phyloP scores from a whole-genome alignment of 1,284 basidiomycete genomes.

The Thecaphora frezii region DNA sequence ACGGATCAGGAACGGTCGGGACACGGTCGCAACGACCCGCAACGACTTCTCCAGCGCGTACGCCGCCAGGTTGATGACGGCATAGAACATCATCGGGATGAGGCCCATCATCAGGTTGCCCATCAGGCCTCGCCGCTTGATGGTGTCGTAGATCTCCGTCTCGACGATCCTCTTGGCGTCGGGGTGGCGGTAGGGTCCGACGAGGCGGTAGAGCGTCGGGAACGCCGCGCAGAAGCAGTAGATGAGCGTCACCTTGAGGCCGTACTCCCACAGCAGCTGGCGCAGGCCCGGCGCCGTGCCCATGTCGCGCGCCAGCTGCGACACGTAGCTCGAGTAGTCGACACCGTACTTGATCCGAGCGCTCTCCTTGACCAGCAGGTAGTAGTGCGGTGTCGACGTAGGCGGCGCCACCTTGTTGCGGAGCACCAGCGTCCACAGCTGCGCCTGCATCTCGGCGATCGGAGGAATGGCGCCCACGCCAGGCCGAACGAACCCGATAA shows the following conservation, averaged over 20 bases:
- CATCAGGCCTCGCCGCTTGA: constrained; percentile 65
- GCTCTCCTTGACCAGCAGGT: constrained; percentile 65
- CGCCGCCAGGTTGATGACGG: constrained; percentile 59
- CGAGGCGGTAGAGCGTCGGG: constrained; percentile 68
- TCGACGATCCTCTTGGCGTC: constrained; percentile 61
- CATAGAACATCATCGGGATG: constrained; percentile 62
- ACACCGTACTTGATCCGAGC: constrained; percentile 69
- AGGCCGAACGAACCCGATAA: constrained; percentile 69
- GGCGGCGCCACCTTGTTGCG: constrained; percentile 63
- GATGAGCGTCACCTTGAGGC: constrained; percentile 65
- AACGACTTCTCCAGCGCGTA: constrained; percentile 47
- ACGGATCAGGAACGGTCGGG: constrained; percentile 5
- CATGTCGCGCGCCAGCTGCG: constrained; percentile 68
- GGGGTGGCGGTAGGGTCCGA: constrained; percentile 64
- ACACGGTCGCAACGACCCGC: constrained; percentile 4
- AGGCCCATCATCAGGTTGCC: constrained; percentile 68
- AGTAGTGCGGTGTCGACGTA: constrained; percentile 64
- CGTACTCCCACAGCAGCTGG: constrained; percentile 65
- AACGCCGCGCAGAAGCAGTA: constrained; percentile 71
- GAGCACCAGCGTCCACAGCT: constrained; percentile 68
- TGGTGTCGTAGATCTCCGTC: constrained; percentile 70
- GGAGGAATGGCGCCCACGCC: constrained; percentile 70
- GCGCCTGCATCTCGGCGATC: constrained; percentile 69
- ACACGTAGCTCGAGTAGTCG: constrained; percentile 66
- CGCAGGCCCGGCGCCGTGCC: constrained; percentile 65